phyloP scores from a whole-genome alignment of 331 rosid genomes.

The Rosa hybrid region DNA sequence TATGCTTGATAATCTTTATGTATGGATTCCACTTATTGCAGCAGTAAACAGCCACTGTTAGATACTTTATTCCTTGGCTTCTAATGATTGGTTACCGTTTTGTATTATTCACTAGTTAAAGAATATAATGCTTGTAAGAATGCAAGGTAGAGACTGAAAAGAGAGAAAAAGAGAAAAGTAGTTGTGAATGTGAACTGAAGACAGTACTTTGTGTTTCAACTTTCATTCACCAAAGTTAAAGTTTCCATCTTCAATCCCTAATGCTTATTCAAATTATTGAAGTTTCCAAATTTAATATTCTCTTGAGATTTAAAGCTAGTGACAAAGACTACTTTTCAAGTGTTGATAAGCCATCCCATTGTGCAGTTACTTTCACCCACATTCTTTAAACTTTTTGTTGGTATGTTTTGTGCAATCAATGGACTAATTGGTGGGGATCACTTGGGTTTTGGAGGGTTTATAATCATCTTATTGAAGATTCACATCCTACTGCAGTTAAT shows the following conservation, averaged over 20 bases:
- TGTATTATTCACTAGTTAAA: neutral
- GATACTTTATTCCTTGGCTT: neutral
- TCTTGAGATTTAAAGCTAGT: conserved; percentile 33
- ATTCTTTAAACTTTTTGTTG: conserved; percentile 33
- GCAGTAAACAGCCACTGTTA: neutral
- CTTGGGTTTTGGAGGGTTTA: conserved; percentile 23
- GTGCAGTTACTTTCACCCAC: conserved; percentile 29
- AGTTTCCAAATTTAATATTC: conserved; percentile 19
- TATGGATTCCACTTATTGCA: conserved; percentile 3
- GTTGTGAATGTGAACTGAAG: conserved; percentile 32
- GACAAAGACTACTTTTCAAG: conserved; percentile 34
- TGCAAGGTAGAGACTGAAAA: conserved; percentile 17
- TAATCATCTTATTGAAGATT: conserved; percentile 16
- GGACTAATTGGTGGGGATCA: conserved; percentile 21
- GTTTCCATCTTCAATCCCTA: conserved; percentile 24
- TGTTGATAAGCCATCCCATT: conserved; percentile 39
- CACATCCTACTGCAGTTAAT: conserved; percentile 14
- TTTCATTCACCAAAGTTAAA: conserved; percentile 33
- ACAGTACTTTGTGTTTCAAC: conserved; percentile 28
- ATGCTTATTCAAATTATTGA: conserved; percentile 24
- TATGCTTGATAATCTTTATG: conserved; percentile 13
- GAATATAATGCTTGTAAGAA: conserved; percentile 26
- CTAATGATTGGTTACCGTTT: neutral
- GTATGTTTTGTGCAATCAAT: conserved; percentile 11
- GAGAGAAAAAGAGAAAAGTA: conserved; percentile 6